Evolutionary conservation across 1,284 basidiomycete genomes (phyloP).

Genomic region (Microbotryum intermedium): DNA sequence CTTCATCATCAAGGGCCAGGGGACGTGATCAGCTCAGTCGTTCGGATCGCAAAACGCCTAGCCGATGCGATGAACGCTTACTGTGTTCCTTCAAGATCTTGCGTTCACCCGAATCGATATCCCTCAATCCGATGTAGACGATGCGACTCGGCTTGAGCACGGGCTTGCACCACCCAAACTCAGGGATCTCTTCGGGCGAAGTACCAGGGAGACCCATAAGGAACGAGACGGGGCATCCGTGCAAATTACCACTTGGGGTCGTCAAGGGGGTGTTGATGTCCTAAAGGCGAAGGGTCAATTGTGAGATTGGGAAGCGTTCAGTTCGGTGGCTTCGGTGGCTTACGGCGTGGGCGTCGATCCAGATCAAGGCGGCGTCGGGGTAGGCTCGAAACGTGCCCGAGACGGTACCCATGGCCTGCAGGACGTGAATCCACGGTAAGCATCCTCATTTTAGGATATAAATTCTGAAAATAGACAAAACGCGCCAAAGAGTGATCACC

Average conservation of each 20-base stretch:
- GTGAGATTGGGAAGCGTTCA: background rate
- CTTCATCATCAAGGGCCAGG: constrained; percentile 3
- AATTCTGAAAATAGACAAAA: constrained; percentile 7
- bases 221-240: constrained; percentile 97
- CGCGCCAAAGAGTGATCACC: constrained; percentile 87
- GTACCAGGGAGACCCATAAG: constrained; percentile 46
- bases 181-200: constrained; percentile 40
- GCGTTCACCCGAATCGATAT: constrained; percentile 86
- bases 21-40: background rate
- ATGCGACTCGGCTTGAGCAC: constrained; percentile 61
- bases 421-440: background rate
- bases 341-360: constrained; percentile 50
- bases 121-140: constrained; percentile 92
- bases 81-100: constrained; percentile 71
- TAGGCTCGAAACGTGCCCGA: constrained; percentile 56
- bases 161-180: constrained; percentile 74
- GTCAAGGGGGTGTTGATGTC: constrained; percentile 90
- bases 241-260: constrained; percentile 83
- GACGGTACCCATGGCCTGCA: constrained; percentile 82
- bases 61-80: constrained; percentile 9
- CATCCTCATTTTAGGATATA: background rate
- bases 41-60: too few species aligned
- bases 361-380: constrained; percentile 70
- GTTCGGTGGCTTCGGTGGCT: background rate
- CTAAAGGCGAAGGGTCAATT: constrained; percentile 53